Conservation (phyloP, 164 flowering plant species). For the Dillenia turbinata region DNA sequence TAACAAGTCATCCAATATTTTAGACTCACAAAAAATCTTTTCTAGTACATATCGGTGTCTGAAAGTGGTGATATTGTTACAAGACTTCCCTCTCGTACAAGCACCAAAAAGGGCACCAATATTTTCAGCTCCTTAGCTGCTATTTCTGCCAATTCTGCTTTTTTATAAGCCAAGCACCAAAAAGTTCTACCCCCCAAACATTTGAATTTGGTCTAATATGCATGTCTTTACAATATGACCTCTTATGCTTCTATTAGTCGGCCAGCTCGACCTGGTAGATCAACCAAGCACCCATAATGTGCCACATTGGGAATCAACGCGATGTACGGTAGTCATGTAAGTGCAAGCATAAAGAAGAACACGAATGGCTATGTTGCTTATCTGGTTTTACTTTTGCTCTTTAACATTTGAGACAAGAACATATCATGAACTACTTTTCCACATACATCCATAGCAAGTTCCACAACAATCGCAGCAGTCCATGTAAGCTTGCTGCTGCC, state of each 20-base stretch:
- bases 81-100: constrained; percentile 33
- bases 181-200: constrained; percentile 70
- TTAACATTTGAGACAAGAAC: constrained; percentile 50
- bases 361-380: constrained; percentile 44
- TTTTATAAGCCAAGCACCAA: constrained; percentile 59
- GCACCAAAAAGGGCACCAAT: constrained; percentile 51
- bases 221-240: constrained; percentile 44
- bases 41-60: constrained; percentile 36
- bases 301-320: constrained; percentile 44
- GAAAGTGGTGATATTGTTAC: constrained; percentile 41
- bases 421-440: constrained; percentile 46
- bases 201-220: constrained; percentile 50
- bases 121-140: constrained; percentile 41
- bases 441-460: constrained; percentile 50
- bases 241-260: constrained; percentile 46
- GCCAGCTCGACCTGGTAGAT: constrained; percentile 69
- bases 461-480: constrained; percentile 57
- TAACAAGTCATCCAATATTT: neutral
- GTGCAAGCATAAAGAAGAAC: constrained; percentile 67
- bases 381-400: constrained; percentile 43
- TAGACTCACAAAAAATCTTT: constrained; percentile 33
- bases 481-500: constrained; percentile 55
- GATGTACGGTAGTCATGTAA: constrained; percentile 42
- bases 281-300: constrained; percentile 77
- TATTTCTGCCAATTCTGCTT: constrained; percentile 48